phyloP scores from a whole-genome alignment of 2,329 filamentous ascomycete species.

The Talaromyces sp. region DNA sequence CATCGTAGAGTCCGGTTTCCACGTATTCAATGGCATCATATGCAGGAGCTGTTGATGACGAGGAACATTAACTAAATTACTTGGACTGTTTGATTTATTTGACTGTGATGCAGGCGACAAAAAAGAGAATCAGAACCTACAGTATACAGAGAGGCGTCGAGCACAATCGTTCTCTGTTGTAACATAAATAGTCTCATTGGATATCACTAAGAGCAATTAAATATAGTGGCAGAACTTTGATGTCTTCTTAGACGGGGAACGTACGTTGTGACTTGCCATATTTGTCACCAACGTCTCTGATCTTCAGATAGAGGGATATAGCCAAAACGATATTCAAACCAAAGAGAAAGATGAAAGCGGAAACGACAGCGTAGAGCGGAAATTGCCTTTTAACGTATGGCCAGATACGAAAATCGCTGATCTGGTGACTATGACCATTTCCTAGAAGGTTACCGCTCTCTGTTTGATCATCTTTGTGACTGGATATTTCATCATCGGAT shows the following conservation, averaged over 20 bases:
- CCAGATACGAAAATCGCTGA: neutral
- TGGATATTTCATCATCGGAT: neutral
- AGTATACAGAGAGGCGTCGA: slow-evolving; percentile 1
- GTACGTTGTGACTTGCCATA: neutral
- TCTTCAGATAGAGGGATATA: neutral
- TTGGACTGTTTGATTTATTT: neutral
- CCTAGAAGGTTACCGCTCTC: neutral
- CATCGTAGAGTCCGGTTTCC: neutral
- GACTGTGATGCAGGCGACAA: neutral
- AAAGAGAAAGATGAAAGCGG: neutral
- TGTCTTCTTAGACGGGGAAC: neutral
- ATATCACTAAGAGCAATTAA: neutral
- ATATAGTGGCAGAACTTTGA: neutral
- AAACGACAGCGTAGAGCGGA: neutral
- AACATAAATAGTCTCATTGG: neutral
- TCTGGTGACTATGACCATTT: neutral
- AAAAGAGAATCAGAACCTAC: neutral
- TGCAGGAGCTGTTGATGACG: neutral
- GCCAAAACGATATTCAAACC: neutral
- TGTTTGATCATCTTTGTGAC: neutral
- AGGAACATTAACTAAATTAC: neutral
- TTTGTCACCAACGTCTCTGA: neutral
- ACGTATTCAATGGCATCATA: slow-evolving; percentile 2
- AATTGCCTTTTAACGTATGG: neutral
- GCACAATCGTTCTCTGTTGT: slow-evolving; percentile 8